phyloP scores from a whole-genome alignment of 306 rosid genomes.

The Rubus parviflorus region DNA sequence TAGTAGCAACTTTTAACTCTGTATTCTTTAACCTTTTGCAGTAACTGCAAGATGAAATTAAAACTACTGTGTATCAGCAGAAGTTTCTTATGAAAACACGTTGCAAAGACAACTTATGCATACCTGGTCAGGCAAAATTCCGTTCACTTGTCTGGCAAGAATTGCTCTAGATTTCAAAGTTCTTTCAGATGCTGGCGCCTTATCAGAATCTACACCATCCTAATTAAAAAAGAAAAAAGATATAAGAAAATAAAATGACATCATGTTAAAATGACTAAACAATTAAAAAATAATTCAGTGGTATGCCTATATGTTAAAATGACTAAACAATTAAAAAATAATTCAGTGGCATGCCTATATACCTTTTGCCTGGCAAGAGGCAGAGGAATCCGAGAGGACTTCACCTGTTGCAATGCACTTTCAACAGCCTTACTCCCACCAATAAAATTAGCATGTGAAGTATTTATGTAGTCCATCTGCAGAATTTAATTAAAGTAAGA shows the following conservation, averaged over 20 bases:
- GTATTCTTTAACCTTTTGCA: neutral
- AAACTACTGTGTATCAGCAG: neutral
- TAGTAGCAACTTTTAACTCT: neutral
- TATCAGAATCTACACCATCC: slow-evolving; percentile 84
- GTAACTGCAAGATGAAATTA: slow-evolving; percentile 7
- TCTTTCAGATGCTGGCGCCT: slow-evolving; percentile 79
- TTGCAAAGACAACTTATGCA: slow-evolving; percentile 23
- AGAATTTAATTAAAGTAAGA: slow-evolving; percentile 26
- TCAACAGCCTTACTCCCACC: slow-evolving; percentile 97
- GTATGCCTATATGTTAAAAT: slow-evolving; percentile 9
- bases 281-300: neutral
- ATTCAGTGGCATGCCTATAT: slow-evolving; percentile 8
- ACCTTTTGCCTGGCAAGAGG: slow-evolving; percentile 76
- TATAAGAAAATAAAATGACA: neutral
- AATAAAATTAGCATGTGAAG: slow-evolving; percentile 94
- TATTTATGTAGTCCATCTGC: slow-evolving; percentile 98
- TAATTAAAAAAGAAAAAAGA: slow-evolving; percentile 28
- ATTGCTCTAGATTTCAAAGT: slow-evolving; percentile 63
- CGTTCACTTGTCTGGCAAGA: slow-evolving; percentile 86
- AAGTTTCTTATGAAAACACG: neutral
- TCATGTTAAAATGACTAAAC: neutral
- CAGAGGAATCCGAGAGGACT: slow-evolving; percentile 61
- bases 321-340: neutral
- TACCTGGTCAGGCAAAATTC: slow-evolving; percentile 80
- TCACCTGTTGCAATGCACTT: slow-evolving; percentile 71